phyloP scores from a whole-genome alignment of 805 yeast species.

The Saturnispora diversa region DNA sequence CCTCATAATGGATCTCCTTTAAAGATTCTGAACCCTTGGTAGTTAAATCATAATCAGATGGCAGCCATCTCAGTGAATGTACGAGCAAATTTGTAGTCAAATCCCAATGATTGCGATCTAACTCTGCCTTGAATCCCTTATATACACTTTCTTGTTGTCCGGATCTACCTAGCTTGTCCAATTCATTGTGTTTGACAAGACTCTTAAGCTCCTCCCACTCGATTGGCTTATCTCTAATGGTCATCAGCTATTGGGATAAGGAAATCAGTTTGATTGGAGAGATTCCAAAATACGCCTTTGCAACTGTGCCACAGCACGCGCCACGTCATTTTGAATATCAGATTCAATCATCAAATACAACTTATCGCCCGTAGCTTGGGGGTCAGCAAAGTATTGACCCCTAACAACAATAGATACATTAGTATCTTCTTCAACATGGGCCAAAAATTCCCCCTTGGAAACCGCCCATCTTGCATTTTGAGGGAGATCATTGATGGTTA shows the following conservation, averaged over 20 bases:
- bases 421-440: constrained; percentile 60
- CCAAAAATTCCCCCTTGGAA: constrained; percentile 55
- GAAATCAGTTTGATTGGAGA: constrained; percentile 2
- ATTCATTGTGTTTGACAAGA: constrained; percentile 34
- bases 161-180: constrained; percentile 45
- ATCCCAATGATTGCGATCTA: constrained; percentile 31
- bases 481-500: constrained; percentile 80
- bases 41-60: constrained; percentile 18
- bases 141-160: constrained; percentile 37
- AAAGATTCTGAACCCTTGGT: constrained; percentile 9
- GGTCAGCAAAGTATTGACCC: constrained; percentile 55
- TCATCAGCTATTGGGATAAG: constrained; percentile 9
- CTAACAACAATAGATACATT: constrained; percentile 72
- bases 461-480: constrained; percentile 73
- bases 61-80: constrained; percentile 45
- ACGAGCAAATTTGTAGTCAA: constrained; percentile 43
- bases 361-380: constrained; percentile 62
- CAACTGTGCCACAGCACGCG: constrained; percentile 42
- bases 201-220: constrained; percentile 38
- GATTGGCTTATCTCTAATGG: constrained; percentile 30
- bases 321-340: constrained; percentile 48
- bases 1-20: constrained; percentile 22
- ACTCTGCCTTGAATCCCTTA: constrained; percentile 35
- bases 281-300: constrained; percentile 7
- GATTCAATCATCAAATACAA: constrained; percentile 76